Base-by-base conservation (phyloP, 352 stramenopile species). In the Pythium coloratum region DNA sequence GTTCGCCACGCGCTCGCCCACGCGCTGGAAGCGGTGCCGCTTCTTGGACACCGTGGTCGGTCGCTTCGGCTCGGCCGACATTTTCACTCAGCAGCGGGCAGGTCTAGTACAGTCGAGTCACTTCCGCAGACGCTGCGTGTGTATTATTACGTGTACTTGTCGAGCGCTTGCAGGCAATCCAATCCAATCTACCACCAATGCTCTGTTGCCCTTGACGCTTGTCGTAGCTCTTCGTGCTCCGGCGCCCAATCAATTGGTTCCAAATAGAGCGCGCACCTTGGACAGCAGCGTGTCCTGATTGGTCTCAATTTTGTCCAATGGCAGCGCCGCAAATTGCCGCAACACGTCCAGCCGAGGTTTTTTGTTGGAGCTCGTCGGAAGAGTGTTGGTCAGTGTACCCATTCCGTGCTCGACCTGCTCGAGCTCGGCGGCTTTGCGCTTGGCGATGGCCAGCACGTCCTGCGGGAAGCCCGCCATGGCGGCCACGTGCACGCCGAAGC, bases 401-500 rank as follows among this genome's bases (percentile, higher is more conserved):
- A 87, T 74, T 18, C 67, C 76, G 47, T 73, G 72, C 67, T 90
- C 80, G 46, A 92, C 84, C 20, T 73, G 73, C 80, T 99, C 97
- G n/a, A 99, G 86, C 68, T 98, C 90, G 6, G 84, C 80, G 32
- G 96, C 97, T 80, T 99, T 99, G 42, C 82, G 80, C 67, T 96
- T 97, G 60, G 97, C 97, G 72, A 94, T 93, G 34, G 79, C 76
- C 61, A 99, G 95, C 28, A 99, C 96, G 2, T 79, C 76, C 6
- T 60, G 18, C 5, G 98, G 98, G 65, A 99, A 99, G 56, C 96
- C 89, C 14, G 96, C 97, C 88, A 99, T 97, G 63, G 98, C 88
- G 9, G 98, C 98, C 18, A 99, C 97, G 76, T 99, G 96, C 59
- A 99, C 98, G 55, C 98, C 98, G 78, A 99, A 99, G 67, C 90